phyloP scores from a whole-genome alignment of 345 rosid genomes.

The Populus simonii region DNA sequence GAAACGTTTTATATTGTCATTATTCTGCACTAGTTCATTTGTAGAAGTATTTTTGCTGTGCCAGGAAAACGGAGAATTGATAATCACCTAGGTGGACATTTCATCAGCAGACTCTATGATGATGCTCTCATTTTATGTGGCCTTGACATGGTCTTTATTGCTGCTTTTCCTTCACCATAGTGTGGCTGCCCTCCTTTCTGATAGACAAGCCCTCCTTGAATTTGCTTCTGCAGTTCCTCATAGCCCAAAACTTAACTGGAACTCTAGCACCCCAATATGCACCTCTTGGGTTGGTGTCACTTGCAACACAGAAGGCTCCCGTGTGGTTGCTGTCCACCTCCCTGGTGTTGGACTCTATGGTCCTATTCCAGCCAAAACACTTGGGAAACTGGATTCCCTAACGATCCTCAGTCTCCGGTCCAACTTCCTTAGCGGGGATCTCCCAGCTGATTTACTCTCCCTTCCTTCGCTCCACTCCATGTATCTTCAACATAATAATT shows the following conservation, averaged over 20 bases:
- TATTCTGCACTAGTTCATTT: too few species aligned
- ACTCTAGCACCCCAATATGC: slow-evolving; percentile 45
- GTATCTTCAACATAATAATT: slow-evolving; percentile 78
- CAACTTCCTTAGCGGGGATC: slow-evolving; percentile 57
- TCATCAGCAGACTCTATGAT: slow-evolving; percentile 33
- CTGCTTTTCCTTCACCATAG: slow-evolving; percentile 32
- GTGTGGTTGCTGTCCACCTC: slow-evolving; percentile 65
- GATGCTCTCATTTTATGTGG: slow-evolving; percentile 25
- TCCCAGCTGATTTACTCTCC: slow-evolving; percentile 69
- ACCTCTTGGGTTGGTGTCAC: slow-evolving; percentile 75
- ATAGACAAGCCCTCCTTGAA: slow-evolving; percentile 69
- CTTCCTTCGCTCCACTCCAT: slow-evolving; percentile 65
- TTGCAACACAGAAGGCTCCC: slow-evolving; percentile 49
- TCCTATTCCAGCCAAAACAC: slow-evolving; percentile 70
- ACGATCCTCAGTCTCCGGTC: slow-evolving; percentile 70
- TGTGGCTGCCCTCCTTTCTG: slow-evolving; percentile 52
- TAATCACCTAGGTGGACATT: not conserved
- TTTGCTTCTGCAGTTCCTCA: slow-evolving; percentile 72
- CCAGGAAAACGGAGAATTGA: slow-evolving; percentile 19
- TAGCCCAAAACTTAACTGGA: slow-evolving; percentile 79
- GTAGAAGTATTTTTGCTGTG: not conserved
- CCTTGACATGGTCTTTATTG: slow-evolving; percentile 33
- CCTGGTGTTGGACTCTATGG: slow-evolving; percentile 82
- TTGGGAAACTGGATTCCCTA: slow-evolving; percentile 72
- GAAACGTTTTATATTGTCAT: too few species aligned